A percentile compares a stretch with the other conserved stretches of the same genome.
Conservation (phyloP, 1,139 yeast species). For the Insectozyma bohioensis region DNA sequence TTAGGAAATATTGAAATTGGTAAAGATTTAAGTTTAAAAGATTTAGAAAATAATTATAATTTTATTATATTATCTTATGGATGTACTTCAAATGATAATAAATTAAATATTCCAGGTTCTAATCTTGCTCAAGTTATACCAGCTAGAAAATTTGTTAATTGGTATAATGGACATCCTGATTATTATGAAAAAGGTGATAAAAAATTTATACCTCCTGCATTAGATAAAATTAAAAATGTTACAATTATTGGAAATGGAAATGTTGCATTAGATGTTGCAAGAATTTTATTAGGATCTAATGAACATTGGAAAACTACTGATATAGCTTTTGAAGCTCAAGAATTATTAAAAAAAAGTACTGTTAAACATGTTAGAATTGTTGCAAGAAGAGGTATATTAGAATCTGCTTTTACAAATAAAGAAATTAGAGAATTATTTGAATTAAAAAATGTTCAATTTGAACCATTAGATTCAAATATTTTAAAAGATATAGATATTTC, state of each 20-base stretch:
- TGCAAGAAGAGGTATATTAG: constrained; percentile 81
- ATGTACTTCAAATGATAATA: constrained; percentile 60
- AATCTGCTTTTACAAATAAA: constrained; percentile 89
- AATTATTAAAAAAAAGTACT: constrained; percentile 46
- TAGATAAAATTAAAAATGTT: constrained; percentile 63
- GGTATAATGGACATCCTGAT: constrained; percentile 93
- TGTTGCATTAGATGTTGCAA: constrained; percentile 91
- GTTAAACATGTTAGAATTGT: constrained; percentile 69
- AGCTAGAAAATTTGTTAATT: constrained; percentile 86
- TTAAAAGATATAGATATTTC: constrained; percentile 38
- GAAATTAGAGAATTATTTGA: constrained; percentile 85
- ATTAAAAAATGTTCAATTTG: constrained; percentile 55
- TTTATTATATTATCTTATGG: constrained; percentile 84
- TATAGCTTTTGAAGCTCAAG: constrained; percentile 63
- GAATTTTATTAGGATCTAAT: constrained; percentile 63
- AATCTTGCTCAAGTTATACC: constrained; percentile 65
- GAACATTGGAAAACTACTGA: constrained; percentile 71
- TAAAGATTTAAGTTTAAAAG: constrained; percentile 48
- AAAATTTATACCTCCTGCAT: constrained; percentile 47
- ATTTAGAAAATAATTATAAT: constrained; percentile 59
- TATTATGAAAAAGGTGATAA: constrained; percentile 26
- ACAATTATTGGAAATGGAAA: constrained; percentile 95
- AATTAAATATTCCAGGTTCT: constrained; percentile 61
- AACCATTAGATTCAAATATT: constrained; percentile 48
- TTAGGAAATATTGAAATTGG: constrained; percentile 76